Percentiles rank a stretch among this genome's conserved stretches.
Conservation (phyloP, 2,329 filamentous ascomycete species). For the Fusarium transvaalense region DNA sequence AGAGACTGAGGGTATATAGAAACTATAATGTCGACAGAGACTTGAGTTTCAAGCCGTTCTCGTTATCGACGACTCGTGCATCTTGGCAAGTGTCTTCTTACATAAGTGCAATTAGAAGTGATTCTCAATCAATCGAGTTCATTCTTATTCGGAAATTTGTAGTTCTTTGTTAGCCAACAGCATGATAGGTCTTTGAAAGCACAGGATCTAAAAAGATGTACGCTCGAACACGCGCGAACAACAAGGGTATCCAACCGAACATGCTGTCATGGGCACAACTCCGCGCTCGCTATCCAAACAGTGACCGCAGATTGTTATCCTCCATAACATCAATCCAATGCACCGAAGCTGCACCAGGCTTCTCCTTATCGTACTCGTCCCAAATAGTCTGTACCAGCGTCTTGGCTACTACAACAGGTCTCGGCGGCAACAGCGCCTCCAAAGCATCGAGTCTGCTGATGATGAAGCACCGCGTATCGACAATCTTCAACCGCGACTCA, state of each 20-base stretch:
- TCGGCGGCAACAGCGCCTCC: constrained; percentile 28
- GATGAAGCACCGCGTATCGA: constrained; percentile 28
- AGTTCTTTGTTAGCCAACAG: too few relatives aligned
- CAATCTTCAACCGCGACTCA: constrained; percentile 22
- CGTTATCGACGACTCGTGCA: not conserved
- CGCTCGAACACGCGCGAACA: too few relatives aligned
- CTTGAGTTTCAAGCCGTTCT: not conserved
- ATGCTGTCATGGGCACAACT: not conserved
- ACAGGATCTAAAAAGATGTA: too few relatives aligned
- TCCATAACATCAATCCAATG: constrained; percentile 47
- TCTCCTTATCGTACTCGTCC: constrained; percentile 39
- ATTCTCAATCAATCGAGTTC: too few relatives aligned
- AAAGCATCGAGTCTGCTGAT: constrained; percentile 14
- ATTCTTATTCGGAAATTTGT: too few relatives aligned
- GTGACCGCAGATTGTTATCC: constrained; percentile 36
- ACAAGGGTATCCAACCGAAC: too few relatives aligned
- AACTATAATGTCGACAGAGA: constrained; percentile 7
- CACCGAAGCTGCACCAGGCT: not conserved
- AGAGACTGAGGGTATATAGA: constrained; percentile 3
- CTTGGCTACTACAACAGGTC: constrained; percentile 32
- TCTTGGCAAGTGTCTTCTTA: too few relatives aligned
- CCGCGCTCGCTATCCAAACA: constrained; percentile 32
- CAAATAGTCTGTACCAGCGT: constrained; percentile 35
- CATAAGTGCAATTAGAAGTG: too few relatives aligned
- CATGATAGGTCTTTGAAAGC: too few relatives aligned